A percentile compares a stretch with the other conserved stretches of the same genome.
phyloP scores from a whole-genome alignment of 108 stramenopile species.

The Cyclotella atomus region DNA sequence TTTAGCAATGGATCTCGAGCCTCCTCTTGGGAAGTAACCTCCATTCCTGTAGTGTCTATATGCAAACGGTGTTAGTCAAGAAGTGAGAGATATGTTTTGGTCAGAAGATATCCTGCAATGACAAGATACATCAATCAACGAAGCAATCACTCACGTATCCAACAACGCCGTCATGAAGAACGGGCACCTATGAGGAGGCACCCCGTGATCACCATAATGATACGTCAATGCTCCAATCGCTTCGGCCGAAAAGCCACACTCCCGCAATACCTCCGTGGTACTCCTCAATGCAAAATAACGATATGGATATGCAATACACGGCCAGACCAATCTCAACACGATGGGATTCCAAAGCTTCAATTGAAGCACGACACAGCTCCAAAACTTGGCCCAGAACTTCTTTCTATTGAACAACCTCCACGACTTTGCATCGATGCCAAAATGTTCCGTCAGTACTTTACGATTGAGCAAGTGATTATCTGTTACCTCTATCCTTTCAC shows the following conservation, averaged over 20 bases:
- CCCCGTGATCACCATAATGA: slow-evolving; percentile 39
- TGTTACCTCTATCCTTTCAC: slow-evolving; percentile 40
- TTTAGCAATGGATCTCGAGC: slow-evolving; percentile 28
- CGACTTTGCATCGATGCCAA: slow-evolving; percentile 7
- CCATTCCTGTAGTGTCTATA: slow-evolving; percentile 32
- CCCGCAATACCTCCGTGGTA: slow-evolving; percentile 15
- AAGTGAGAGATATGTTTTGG: no score
- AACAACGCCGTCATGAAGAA: slow-evolving; percentile 37
- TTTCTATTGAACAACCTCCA: slow-evolving; percentile 20
- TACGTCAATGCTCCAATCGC: slow-evolving; percentile 36
- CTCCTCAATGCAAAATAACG: slow-evolving; percentile 20
- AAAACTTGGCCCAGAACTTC: slow-evolving; percentile 24
- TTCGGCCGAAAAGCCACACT: slow-evolving; percentile 15
- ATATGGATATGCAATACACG: slow-evolving; percentile 14
- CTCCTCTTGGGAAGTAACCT: slow-evolving; percentile 34
- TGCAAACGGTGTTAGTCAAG: neutral
- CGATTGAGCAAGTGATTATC: slow-evolving; percentile 25
- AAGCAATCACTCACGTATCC: slow-evolving; percentile 26
- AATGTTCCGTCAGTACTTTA: slow-evolving; percentile 25
- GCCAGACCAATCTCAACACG: slow-evolving; percentile 25
- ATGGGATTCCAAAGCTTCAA: slow-evolving; percentile 29
- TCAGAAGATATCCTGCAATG: no score
- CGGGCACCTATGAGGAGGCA: slow-evolving; percentile 20
- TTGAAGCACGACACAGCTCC: slow-evolving; percentile 19
- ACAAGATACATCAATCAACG: no score